Evolutionary conservation across 768 basidiomycete genomes (phyloP), one percentile per base, ranked within the genome.

Genomic region (Lactarius pseudohatsudake): DNA sequence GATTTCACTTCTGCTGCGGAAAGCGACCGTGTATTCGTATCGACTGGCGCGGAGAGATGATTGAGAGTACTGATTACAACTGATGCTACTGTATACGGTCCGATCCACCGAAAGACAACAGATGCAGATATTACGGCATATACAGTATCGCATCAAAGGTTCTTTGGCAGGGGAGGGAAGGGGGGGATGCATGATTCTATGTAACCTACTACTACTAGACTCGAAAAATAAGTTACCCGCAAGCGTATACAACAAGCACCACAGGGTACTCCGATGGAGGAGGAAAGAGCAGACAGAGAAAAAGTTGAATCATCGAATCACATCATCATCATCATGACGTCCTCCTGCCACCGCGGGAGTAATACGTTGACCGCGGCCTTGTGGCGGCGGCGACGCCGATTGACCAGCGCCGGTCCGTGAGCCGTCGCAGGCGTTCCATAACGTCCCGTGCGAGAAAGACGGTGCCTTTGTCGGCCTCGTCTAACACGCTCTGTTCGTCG

Each of bases 361-460:
- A 20, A 28, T 30, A 34, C 13, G 15, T 53, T 4, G 38, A 28
- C 18, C 61, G 55, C 13, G 57, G 57, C n/a, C 30, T 34, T 4
- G 59, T 13, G 28, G 32, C 30, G 54, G 15, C 32, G 15, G 56
- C 56, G 22, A 28, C 22, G 56, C 66, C 62, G 1, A 67, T 63
- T 0, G 62, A 59, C 66, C 54, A 60, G 20, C 67, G 59, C 36
- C 64, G 67, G 64, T 69, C 70, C n/a, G 71, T 73, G 53, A 76
- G 72, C 63, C 70, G 72, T 62, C 74, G 74, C 9, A 78, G 57
- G 41, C 75, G 76, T n/a, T 72, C 72, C 71, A 77, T 73, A 59
- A 77, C 72, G 59, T 75, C 76, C 36, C 74, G 72, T 28, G 76
- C 73, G 61, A 78, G 75, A 66, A 76, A 78, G 53, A 77, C 77